A percentile compares a stretch with the other conserved stretches of the same genome.
phyloP scores from a whole-genome alignment of 108 stramenopile genomes.

The Skeletonema marinoi region DNA sequence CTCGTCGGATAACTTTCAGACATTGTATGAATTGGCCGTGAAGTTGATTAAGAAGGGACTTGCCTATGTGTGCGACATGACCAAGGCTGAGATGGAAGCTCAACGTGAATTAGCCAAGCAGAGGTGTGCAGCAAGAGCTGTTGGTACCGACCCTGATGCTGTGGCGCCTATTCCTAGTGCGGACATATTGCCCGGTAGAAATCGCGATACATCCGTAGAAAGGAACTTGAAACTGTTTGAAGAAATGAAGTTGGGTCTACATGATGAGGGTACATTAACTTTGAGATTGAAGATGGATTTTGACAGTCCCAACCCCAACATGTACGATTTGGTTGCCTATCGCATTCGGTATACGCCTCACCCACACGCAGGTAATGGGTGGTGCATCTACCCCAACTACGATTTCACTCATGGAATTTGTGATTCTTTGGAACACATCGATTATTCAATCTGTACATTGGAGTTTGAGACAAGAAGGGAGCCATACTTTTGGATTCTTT shows the following conservation, averaged over 20 bases:
- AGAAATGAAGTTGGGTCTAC: conserved; percentile 91
- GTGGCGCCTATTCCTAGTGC: conserved; percentile 70
- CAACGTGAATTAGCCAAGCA: conserved; percentile 93
- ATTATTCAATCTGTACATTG: conserved; percentile 98
- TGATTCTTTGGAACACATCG: conserved; percentile 97
- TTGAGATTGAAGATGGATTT: conserved; percentile 99
- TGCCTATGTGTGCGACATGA: conserved; percentile 98
- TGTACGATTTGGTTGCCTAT: conserved; percentile 97
- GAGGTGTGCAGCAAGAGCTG: conserved; percentile 57
- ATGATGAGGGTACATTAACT: conserved; percentile 92
- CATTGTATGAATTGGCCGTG: conserved; percentile 89
- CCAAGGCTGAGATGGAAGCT: conserved; percentile 91
- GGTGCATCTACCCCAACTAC: conserved; percentile 99
- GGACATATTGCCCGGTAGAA: conserved; percentile 85
- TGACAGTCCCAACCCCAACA: conserved; percentile 92
- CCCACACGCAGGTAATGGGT: conserved; percentile 94
- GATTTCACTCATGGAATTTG: conserved; percentile 98
- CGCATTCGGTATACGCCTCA: conserved; percentile 96
- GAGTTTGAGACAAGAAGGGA: conserved; percentile 98
- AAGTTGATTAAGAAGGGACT: conserved; percentile 88
- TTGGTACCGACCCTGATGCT: conserved; percentile 74
- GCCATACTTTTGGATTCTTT: conserved; percentile 98
- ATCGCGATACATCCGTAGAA: conserved; percentile 88
- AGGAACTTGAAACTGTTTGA: conserved; percentile 91
- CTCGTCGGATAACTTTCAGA: conserved; percentile 92